These are phyloP conservation scores for Dicorynia guianensis DNA, from an alignment of 306 rosid genomes.

Conservation along the genomic window DNA sequence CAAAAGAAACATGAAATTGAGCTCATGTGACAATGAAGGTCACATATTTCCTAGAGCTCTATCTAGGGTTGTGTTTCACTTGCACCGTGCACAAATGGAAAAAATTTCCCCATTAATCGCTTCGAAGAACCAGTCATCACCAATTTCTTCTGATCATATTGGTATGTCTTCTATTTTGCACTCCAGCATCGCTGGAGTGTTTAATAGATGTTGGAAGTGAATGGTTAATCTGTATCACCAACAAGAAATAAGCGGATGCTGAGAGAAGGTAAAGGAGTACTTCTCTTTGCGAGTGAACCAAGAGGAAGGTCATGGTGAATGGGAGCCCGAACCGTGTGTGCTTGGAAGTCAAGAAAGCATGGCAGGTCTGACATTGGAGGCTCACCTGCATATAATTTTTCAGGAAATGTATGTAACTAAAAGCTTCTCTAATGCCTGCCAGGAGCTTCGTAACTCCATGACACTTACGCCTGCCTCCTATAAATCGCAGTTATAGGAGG, in stretches of 20 bases:
- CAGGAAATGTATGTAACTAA: too few relatives aligned
- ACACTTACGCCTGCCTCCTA: too few relatives aligned
- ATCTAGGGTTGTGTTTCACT: conserved; percentile 43
- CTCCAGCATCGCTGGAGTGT: conserved; percentile 46
- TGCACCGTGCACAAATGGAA: conserved; percentile 57
- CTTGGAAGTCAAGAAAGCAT: conserved; percentile 64
- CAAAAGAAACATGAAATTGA: conserved; percentile 46
- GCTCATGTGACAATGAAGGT: conserved; percentile 63
- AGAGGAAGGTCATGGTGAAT: conserved; percentile 57
- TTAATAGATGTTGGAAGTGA: conserved; percentile 61
- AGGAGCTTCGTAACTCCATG: too few relatives aligned
- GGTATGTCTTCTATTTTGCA: conserved; percentile 43
- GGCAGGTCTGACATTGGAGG: conserved; percentile 62
- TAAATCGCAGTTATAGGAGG: too few relatives aligned
- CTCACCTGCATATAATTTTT: conserved; percentile 44
- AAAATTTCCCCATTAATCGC: conserved; percentile 42
- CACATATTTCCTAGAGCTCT: conserved; percentile 13
- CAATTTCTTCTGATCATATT: conserved; percentile 52
- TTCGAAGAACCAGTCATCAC: conserved; percentile 48
- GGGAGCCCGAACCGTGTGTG: conserved; percentile 65
- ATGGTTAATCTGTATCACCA: conserved; percentile 51
- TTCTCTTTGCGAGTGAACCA: conserved; percentile 52
- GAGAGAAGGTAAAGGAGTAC: conserved; percentile 40
- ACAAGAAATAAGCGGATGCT: conserved; percentile 59
- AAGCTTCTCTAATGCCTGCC: too few relatives aligned